Evolutionary conservation across 2,329 filamentous ascomycete species (phyloP).

Genomic region (Gnomoniopsis smithogilvyi): DNA sequence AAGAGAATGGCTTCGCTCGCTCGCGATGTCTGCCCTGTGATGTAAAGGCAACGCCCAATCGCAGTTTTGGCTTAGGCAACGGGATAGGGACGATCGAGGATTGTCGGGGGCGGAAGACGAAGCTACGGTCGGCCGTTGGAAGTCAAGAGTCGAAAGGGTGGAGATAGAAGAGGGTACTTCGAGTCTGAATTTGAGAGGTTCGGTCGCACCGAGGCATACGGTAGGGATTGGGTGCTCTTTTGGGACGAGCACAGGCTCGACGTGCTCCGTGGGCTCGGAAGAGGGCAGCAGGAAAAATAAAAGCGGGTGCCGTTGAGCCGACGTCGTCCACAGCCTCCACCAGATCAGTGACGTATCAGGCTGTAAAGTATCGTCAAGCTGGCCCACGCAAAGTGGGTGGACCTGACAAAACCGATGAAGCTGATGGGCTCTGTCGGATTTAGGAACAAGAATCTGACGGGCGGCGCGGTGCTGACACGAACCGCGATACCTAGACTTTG

Average conservation of each 20-base stretch:
- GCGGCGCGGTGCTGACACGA: conserved; percentile 24
- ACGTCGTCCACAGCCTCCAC: conserved; percentile 2
- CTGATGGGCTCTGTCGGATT: conserved; percentile 15
- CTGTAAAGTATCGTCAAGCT: neutral
- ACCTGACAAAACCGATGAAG: neutral
- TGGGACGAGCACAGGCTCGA: conserved; percentile 12
- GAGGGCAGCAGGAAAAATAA: neutral
- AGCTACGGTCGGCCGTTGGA: conserved; percentile 8
- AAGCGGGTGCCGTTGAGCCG: conserved; percentile 6
- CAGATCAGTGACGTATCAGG: neutral
- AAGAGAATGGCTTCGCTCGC: neutral
- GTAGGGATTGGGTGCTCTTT: conserved; percentile 12
- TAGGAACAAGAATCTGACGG: conserved; percentile 26
- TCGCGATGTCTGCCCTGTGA: neutral
- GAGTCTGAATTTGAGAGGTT: conserved; percentile 11
- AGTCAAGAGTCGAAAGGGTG: conserved; percentile 6
- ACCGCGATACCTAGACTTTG: neutral
- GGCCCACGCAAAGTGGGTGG: neutral
- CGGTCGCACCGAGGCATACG: conserved; percentile 15
- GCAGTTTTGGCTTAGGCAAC: conserved; percentile 7
- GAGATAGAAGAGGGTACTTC: conserved; percentile 5
- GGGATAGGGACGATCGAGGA: neutral
- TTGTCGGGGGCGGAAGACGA: conserved; percentile 11
- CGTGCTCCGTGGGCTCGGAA: conserved; percentile 3
- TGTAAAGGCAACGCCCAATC: conserved; percentile 4